Conservation (phyloP, 371 early-diverging fungal species). For the Syncephalastrum racemosum region DNA sequence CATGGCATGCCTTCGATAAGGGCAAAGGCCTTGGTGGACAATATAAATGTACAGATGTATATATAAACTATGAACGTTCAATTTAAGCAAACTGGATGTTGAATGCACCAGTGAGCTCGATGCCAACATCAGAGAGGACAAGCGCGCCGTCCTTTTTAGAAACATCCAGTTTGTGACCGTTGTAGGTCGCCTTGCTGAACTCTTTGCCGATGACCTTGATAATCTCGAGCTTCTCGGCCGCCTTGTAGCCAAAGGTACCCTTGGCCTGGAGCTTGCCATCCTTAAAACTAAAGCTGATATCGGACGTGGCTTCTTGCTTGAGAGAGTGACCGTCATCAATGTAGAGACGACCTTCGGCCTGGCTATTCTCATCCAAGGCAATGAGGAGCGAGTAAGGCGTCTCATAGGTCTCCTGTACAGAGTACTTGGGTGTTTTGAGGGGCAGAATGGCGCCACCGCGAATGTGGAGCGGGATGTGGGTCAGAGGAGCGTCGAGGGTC, state of each 20-base stretch:
- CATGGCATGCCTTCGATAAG: no score
- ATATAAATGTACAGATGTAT: no score
- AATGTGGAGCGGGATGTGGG: constrained; percentile 49
- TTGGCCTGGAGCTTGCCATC: constrained; percentile 24
- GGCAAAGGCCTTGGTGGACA: no score
- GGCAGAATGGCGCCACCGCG: constrained; percentile 49
- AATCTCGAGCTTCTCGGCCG: constrained; percentile 19
- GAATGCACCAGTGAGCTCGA: constrained; percentile 6
- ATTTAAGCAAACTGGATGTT: neutral
- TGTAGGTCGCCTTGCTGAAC: constrained; percentile 9
- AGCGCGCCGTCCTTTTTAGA: neutral
- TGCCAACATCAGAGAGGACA: constrained; percentile 3
- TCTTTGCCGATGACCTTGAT: constrained; percentile 16
- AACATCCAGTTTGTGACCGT: constrained; percentile 6
- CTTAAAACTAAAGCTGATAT: constrained; percentile 26
- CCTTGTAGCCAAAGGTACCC: constrained; percentile 29
- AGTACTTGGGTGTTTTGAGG: constrained; percentile 38
- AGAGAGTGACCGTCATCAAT: constrained; percentile 61
- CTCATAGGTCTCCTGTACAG: constrained; percentile 42
- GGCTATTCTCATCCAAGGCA: constrained; percentile 43
- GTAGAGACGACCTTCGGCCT: constrained; percentile 52
- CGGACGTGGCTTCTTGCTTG: constrained; percentile 23
- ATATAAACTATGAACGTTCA: neutral
- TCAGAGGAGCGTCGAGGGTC: constrained; percentile 40
- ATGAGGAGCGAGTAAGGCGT: constrained; percentile 46